Conservation (phyloP, 768 basidiomycete genomes). For the Amanita pseudoporphyria region DNA sequence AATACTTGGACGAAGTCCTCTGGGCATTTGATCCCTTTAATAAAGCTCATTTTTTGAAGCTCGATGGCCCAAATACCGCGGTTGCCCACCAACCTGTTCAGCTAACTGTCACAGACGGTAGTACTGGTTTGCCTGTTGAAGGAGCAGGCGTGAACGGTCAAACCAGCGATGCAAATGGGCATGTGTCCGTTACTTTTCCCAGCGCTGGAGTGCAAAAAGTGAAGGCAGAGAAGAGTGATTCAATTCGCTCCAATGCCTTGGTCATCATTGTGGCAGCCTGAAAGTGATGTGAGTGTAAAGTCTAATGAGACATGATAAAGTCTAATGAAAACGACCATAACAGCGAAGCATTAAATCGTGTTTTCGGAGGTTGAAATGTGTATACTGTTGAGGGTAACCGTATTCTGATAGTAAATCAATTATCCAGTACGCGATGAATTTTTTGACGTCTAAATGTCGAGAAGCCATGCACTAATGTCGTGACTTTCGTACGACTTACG, state of each 20-base stretch:
- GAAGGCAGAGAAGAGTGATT: constrained; percentile 22
- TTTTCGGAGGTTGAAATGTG: too few species aligned
- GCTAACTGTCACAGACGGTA: constrained; percentile 29
- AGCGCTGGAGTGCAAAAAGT: constrained; percentile 14
- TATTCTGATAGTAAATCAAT: too few species aligned
- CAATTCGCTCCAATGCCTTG: constrained; percentile 21
- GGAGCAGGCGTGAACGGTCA: constrained; percentile 23
- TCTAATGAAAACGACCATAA: too few species aligned
- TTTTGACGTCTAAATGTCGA: too few species aligned
- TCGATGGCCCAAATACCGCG: constrained; percentile 21
- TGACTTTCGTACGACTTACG: too few species aligned
- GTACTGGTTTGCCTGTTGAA: constrained; percentile 19
- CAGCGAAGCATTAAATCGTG: too few species aligned
- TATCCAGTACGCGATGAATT: too few species aligned
- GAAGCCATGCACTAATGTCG: too few species aligned
- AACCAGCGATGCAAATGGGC: constrained; percentile 17
- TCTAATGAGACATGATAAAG: too few species aligned
- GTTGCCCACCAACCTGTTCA: constrained; percentile 16
- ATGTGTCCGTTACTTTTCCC: constrained; percentile 16
- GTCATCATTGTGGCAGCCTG: constrained; percentile 12
- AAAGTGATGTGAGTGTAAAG: too few species aligned
- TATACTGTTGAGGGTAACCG: too few species aligned
- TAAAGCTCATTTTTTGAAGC: constrained; percentile 22
- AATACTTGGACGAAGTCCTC: constrained; percentile 20
- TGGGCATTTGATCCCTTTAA: constrained; percentile 31